Conservation (phyloP, 1,284 basidiomycete species). For the Malassezia arunalokei region DNA sequence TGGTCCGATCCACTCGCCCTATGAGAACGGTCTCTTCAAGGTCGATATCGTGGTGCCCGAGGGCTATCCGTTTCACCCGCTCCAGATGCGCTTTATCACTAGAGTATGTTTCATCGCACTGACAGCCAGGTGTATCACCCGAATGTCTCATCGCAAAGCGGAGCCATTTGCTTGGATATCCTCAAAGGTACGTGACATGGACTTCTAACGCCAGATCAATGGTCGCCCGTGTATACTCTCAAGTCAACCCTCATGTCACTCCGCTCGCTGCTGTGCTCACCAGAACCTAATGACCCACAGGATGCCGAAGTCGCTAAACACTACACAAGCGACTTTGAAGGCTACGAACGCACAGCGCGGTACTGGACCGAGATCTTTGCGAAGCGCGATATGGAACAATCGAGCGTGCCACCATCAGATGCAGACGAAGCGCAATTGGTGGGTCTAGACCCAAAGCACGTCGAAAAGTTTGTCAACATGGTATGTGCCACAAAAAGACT, state of each 20-base stretch:
- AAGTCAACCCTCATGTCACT: constrained; percentile 93
- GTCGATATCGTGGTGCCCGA: constrained; percentile 92
- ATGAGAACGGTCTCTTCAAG: constrained; percentile 82
- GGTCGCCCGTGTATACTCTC: constrained; percentile 57
- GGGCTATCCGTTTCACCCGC: constrained; percentile 82
- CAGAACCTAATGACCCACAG: constrained; percentile 92
- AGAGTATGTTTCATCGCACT: constrained; percentile 57
- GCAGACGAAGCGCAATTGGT: constrained; percentile 49
- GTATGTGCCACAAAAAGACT: constrained; percentile 10
- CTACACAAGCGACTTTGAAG: constrained; percentile 71
- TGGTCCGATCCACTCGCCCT: constrained; percentile 61
- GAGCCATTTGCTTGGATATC: constrained; percentile 73
- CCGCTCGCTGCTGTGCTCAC: constrained; percentile 86
- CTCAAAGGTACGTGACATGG: constrained; percentile 67
- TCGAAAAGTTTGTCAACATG: constrained; percentile 48
- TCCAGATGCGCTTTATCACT: constrained; percentile 62
- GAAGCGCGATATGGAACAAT: constrained; percentile 15
- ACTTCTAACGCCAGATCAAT: constrained; percentile 15
- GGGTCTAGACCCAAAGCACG: constrained; percentile 49
- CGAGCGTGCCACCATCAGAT: constrained; percentile 13
- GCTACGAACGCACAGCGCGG: constrained; percentile 81
- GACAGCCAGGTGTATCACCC: constrained; percentile 65
- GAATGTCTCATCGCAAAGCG: constrained; percentile 85
- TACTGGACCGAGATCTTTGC: constrained; percentile 58
- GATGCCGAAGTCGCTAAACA: constrained; percentile 90